Base-by-base conservation (phyloP, 352 stramenopile species). In the Phytophthora podocarpi region DNA sequence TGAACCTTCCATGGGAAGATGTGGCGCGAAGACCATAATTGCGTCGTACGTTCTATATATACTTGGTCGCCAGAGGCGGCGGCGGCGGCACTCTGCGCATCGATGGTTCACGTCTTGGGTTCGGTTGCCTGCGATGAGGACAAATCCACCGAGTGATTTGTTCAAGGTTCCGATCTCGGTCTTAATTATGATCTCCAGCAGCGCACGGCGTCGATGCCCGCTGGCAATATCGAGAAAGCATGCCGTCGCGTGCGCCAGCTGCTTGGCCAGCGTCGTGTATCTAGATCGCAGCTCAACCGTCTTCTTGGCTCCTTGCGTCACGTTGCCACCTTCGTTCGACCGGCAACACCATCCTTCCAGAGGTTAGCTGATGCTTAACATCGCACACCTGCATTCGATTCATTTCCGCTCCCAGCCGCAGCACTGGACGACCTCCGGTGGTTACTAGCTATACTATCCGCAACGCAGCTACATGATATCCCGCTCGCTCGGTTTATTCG, bases 1-100 rank as follows among this genome's bases (percentile, higher is more conserved):
- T 34, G 8, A 15, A 8, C 11, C 1, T 60, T 59, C 30, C 23
- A 58, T 26, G 59, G 32, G 1, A 55, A 56, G n/a, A 24, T 48
- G 0, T 68, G 59, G 43, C 59, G 51, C 16, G 49, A 67, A 5
- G 58, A 60, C 13, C 48, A 65, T 28, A 61, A 47, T 20, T 60
- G 49, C 15, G n/a, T 60, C 4, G 49, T 57, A 40, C 26, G 42
- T 0, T 32, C 32, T 7, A 46, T 61, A 13, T 49, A 50, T 6
- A 45, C 58, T 1, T 31, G 58, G 8, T 16, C 60, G 3, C 1
- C n/a, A 9, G 58, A 67, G 32, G 48, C 56, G 4, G 27, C 34
- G 8, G 8, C 23, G 2, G 45, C 47, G n/a, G n/a, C n/a, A 5
- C 12, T 59, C 0, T 31, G 57, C 0, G 10, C 31, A 2, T 20